Conservation (phyloP, 1,284 basidiomycete genomes). For the Rhodotorula glutinis region DNA sequence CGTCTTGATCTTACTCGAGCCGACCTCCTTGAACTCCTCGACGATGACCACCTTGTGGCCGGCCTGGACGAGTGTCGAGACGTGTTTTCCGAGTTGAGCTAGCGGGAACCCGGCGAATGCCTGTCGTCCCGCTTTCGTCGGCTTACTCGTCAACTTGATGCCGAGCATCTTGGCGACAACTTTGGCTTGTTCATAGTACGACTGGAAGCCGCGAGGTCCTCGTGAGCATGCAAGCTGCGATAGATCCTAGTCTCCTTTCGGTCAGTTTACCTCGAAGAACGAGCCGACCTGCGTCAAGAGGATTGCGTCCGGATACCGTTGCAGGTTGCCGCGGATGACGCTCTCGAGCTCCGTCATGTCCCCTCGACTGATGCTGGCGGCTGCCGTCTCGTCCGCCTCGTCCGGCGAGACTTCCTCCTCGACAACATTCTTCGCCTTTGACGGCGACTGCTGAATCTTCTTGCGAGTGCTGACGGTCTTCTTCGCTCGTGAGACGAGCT, state of each 20-base stretch:
- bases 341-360: constrained; percentile 56
- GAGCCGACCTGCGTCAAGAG: constrained; percentile 86
- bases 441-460: background rate
- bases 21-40: constrained; percentile 71
- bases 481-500: too few relatives aligned
- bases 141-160: constrained; percentile 72
- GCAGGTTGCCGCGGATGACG: constrained; percentile 68
- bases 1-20: constrained; percentile 32
- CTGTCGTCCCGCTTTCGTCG: constrained; percentile 52
- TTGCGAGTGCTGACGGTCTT: background rate
- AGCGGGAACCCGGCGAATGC: constrained; percentile 84
- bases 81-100: constrained; percentile 76
- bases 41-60: constrained; percentile 83
- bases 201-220: constrained; percentile 54
- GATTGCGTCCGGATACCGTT: constrained; percentile 78
- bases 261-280: constrained; percentile 77
- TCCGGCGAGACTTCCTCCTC: too few relatives aligned
- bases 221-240: too few relatives aligned
- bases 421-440: background rate
- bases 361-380: background rate
- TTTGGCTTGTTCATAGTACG: constrained; percentile 85
- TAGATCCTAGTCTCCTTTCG: background rate
- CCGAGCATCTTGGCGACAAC: constrained; percentile 71
- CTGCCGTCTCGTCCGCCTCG: background rate
- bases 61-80: constrained; percentile 77